Conservation (phyloP, 192 early-diverging fungal genomes). For the Ambispora gerdemannii region DNA sequence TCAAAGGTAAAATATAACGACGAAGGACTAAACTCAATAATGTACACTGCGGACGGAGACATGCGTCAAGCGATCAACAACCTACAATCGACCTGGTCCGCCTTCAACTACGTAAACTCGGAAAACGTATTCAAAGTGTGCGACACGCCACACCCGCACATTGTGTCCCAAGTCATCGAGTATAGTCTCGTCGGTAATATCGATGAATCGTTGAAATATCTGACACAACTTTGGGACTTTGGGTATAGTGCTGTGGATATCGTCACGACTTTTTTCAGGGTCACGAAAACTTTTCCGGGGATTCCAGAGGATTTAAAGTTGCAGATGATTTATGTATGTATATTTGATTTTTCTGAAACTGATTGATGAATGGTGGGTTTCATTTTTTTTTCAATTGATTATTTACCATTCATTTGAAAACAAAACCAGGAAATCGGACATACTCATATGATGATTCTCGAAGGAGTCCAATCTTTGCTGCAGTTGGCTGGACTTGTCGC, state of each 20-base stretch:
- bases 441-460: conserved; percentile 88
- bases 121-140: conserved; percentile 97
- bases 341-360: background rate
- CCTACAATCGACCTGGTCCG: conserved; percentile 84
- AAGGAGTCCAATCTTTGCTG: conserved; percentile 80
- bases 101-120: conserved; percentile 78
- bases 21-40: conserved; percentile 88
- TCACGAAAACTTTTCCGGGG: conserved; percentile 71
- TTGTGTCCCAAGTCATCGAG: conserved; percentile 72
- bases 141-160: conserved; percentile 91
- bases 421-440: conserved; percentile 74
- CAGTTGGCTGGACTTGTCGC: conserved; percentile 84
- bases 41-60: conserved; percentile 96
- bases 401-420: background rate
- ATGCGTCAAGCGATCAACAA: conserved; percentile 99
- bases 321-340: conserved; percentile 74
- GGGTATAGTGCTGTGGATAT: conserved; percentile 92
- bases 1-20: conserved; percentile 74
- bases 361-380: conserved; percentile 10
- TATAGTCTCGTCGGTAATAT: conserved; percentile 66
- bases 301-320: conserved; percentile 81
- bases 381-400: background rate
- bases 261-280: conserved; percentile 86
- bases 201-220: conserved; percentile 63
- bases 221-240: conserved; percentile 72